These are phyloP conservation scores for Scytalidium sp. DNA, from an alignment of 2,329 filamentous ascomycete species.

Conservation along the genomic window DNA sequence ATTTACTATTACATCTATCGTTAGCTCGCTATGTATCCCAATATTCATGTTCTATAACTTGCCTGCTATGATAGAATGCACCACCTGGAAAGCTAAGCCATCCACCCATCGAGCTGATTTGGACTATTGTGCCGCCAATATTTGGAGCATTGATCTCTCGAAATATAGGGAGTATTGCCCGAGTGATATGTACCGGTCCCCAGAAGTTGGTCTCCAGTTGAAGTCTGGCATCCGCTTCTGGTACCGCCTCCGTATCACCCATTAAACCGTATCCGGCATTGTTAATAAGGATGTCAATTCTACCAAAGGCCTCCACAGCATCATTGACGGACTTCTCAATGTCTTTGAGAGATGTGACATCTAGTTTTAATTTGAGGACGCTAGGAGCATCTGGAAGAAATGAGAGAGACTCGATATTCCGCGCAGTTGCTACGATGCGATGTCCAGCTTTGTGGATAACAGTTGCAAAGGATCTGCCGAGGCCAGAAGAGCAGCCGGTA, in stretches of 20 bases:
- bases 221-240: conserved; percentile 21
- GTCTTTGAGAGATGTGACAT: conserved; percentile 40
- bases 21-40: neutral
- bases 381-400: conserved; percentile 13
- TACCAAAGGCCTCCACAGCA: conserved; percentile 12
- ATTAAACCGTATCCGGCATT: conserved; percentile 53
- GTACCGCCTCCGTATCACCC: conserved; percentile 45
- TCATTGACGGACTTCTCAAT: conserved; percentile 21
- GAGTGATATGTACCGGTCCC: conserved; percentile 44
- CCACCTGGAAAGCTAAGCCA: conserved; percentile 29
- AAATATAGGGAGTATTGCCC: conserved; percentile 39
- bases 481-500: conserved; percentile 4
- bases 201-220: conserved; percentile 50
- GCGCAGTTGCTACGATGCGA: conserved; percentile 2
- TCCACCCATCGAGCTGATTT: conserved; percentile 34
- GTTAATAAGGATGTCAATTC: conserved; percentile 55
- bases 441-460: neutral
- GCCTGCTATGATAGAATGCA: conserved; percentile 22
- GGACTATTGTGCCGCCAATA: conserved; percentile 30
- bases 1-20: conserved; percentile 29
- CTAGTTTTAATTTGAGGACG: conserved; percentile 40
- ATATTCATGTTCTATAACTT: neutral
- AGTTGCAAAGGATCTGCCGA: neutral
- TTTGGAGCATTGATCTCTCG: neutral
- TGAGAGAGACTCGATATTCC: conserved; percentile 1